phyloP scores from a whole-genome alignment of 768 basidiomycete species.

The Termitomyces eurrhizus region DNA sequence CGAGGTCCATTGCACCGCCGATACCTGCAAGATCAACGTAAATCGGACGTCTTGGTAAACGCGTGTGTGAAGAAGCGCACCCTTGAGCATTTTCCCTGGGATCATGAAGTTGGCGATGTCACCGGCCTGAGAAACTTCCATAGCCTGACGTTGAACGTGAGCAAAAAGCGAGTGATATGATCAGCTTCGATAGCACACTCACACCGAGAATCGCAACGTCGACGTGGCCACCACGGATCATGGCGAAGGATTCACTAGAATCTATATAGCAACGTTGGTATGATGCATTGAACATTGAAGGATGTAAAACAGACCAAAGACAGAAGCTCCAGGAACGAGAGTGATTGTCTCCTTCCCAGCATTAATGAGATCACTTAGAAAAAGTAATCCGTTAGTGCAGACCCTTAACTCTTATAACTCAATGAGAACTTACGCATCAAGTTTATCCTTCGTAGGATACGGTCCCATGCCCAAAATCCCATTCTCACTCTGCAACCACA shows the following conservation, averaged over 20 bases:
- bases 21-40: conserved; percentile 52
- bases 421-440: conserved; percentile 63
- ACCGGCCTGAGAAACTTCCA: conserved; percentile 91
- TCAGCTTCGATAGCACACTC: conserved; percentile 33
- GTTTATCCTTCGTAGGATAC: conserved; percentile 76
- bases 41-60: not conserved
- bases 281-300: not conserved
- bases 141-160: conserved; percentile 49
- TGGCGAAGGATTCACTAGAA: conserved; percentile 91
- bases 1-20: conserved; percentile 95
- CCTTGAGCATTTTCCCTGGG: conserved; percentile 89
- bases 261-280: conserved; percentile 38
- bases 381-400: conserved; percentile 2
- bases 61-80: conserved; percentile 25
- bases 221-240: conserved; percentile 97
- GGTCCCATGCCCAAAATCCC: conserved; percentile 88
- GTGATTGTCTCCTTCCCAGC: conserved; percentile 96
- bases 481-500: conserved; percentile 93
- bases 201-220: conserved; percentile 92
- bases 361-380: conserved; percentile 79
- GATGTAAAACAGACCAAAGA: conserved; percentile 65
- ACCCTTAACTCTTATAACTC: not conserved
- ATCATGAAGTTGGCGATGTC: conserved; percentile 99
- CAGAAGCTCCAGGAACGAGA: conserved; percentile 83
- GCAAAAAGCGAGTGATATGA: conserved; percentile 62